Percentiles rank a stretch among this genome's conserved stretches.
These are phyloP conservation scores for Penicillium carneum DNA, from an alignment of 2,329 filamentous ascomycete genomes.

Conservation along the genomic window DNA sequence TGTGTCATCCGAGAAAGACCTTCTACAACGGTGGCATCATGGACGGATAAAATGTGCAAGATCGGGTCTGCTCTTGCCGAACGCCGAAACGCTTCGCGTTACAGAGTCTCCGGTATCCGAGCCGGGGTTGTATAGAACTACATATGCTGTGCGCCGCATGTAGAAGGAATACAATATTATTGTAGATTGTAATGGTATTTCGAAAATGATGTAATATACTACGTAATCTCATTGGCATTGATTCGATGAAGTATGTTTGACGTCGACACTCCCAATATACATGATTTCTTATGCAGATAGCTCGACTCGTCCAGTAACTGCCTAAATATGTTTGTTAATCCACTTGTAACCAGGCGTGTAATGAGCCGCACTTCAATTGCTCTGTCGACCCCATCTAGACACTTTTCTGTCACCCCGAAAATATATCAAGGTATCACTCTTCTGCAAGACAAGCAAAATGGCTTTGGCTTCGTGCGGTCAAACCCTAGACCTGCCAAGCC, in stretches of 20 bases:
- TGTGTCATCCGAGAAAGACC: too few relatives aligned
- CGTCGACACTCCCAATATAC: constrained; percentile 27
- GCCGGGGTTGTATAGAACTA: not conserved
- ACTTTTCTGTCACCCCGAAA: constrained; percentile 31
- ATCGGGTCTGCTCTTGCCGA: not conserved
- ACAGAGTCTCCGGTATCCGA: not conserved
- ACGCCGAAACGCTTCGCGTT: not conserved
- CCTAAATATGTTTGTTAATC: constrained; percentile 20
- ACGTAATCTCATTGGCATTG: not conserved
- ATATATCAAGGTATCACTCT: constrained; percentile 41
- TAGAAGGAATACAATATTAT: too few relatives aligned
- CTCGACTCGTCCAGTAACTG: not conserved
- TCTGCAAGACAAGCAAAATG: constrained; percentile 59
- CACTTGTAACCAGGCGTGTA: constrained; percentile 12
- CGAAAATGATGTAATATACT: not conserved
- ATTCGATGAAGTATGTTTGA: constrained; percentile 31
- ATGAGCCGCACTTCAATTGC: constrained; percentile 18
- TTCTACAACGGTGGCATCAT: too few relatives aligned
- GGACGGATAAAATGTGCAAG: too few relatives aligned
- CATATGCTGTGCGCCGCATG: too few relatives aligned
- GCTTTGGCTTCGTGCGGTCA: constrained; percentile 60
- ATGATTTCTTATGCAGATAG: not conserved
- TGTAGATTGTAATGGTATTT: not conserved
- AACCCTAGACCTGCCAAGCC: constrained; percentile 60
- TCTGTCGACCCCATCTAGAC: constrained; percentile 18